Evolutionary conservation across 768 basidiomycete species (phyloP).

Genomic region (Hygrocybe punicea): DNA sequence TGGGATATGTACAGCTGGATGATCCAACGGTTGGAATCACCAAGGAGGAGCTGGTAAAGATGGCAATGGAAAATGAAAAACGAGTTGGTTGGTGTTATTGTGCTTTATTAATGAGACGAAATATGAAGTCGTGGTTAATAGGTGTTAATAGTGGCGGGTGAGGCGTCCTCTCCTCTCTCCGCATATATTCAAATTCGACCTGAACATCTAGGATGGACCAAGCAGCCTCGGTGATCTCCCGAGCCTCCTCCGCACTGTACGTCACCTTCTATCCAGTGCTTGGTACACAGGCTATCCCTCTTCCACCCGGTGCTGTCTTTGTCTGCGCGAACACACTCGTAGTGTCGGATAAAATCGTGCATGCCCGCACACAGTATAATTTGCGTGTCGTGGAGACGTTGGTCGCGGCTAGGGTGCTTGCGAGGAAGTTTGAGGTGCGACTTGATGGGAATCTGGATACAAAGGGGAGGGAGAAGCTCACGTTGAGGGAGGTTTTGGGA

Average conservation of each 20-base stretch:
- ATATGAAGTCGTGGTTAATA: conserved; percentile 10
- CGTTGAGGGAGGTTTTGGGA: conserved; percentile 64
- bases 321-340: conserved; percentile 84
- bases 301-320: conserved; percentile 57
- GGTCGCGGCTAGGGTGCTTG: conserved; percentile 72
- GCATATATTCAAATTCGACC: conserved; percentile 8
- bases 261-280: conserved; percentile 80
- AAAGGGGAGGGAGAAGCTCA: conserved; percentile 50
- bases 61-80: conserved; percentile 82
- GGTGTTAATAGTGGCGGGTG: conserved; percentile 79
- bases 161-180: conserved; percentile 16
- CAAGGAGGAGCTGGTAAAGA: conserved; percentile 70
- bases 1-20: conserved; percentile 14
- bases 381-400: conserved; percentile 90
- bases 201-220: conserved; percentile 76
- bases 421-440: conserved; percentile 50
- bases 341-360: conserved; percentile 73
- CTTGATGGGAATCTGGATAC: conserved; percentile 1
- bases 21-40: conserved; percentile 33
- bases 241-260: conserved; percentile 66
- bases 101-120: conserved; percentile 1
- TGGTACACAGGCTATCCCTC: conserved; percentile 58
- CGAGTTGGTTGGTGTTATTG: conserved; percentile 54
- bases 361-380: conserved; percentile 79
- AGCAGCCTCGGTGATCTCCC: conserved; percentile 80